These are phyloP conservation scores for Coemansia sp. DNA, from an alignment of 192 early-diverging fungal species.

Conservation along the genomic window DNA sequence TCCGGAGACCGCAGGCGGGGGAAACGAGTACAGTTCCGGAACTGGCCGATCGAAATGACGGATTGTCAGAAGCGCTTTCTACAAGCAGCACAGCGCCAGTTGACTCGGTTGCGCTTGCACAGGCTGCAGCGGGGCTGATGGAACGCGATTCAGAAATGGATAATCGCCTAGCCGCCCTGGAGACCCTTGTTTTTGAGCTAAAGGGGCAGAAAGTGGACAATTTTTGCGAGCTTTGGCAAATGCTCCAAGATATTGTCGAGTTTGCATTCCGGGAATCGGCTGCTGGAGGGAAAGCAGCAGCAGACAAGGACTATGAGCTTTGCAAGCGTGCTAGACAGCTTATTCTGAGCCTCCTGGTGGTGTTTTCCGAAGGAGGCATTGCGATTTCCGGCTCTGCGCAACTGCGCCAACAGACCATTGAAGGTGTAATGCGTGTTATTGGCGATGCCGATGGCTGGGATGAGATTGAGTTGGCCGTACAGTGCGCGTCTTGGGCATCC, in stretches of 20 bases:
- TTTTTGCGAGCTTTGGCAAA: conserved; percentile 28
- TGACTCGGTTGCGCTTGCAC: conserved; percentile 35
- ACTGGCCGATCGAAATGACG: background rate
- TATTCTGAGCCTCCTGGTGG: conserved; percentile 21
- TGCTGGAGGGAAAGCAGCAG: background rate
- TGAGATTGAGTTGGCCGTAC: conserved; percentile 28
- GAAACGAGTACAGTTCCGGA: background rate
- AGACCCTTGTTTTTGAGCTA: conserved; percentile 16
- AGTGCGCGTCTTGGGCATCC: conserved; percentile 34
- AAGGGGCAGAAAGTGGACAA: conserved; percentile 15
- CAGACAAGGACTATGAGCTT: background rate
- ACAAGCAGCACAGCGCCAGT: background rate
- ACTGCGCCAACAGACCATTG: background rate
- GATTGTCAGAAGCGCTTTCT: background rate
- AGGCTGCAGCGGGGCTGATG: conserved; percentile 5
- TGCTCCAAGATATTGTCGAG: conserved; percentile 26
- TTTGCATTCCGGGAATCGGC: conserved; percentile 17
- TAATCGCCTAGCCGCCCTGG: conserved; percentile 27
- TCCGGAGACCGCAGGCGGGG: background rate
- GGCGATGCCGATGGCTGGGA: conserved; percentile 22
- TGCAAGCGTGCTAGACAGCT: conserved; percentile 15
- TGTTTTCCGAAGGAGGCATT: conserved; percentile 17
- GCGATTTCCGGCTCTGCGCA: too few species aligned
- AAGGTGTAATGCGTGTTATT: conserved; percentile 26
- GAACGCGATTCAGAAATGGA: conserved; percentile 16